These are phyloP conservation scores for Eremothecium sinecaudum DNA, from an alignment of 1,139 yeast genomes.

Conservation along the genomic window DNA sequence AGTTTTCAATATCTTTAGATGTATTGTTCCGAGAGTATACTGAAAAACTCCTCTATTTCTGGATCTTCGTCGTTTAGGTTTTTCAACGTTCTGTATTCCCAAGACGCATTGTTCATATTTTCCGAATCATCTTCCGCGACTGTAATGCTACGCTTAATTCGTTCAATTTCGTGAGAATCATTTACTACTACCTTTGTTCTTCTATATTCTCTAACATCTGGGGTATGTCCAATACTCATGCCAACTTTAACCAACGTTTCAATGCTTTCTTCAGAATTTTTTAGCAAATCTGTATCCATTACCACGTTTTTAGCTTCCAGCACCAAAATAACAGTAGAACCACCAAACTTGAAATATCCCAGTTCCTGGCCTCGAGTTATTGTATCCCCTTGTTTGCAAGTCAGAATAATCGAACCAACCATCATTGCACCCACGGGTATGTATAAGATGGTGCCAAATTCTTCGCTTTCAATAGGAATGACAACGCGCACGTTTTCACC, in stretches of 20 bases:
- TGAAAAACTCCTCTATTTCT: conserved; percentile 3
- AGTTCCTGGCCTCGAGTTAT: conserved; percentile 70
- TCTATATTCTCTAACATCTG: conserved; percentile 40
- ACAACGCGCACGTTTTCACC: conserved; percentile 82
- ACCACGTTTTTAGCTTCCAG: conserved; percentile 36
- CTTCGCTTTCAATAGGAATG: conserved; percentile 62
- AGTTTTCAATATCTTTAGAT: no score
- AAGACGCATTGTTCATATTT: conserved; percentile 23
- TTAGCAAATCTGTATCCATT: conserved; percentile 66
- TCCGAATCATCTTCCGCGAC: conserved; percentile 27
- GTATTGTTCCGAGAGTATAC: conserved; percentile 3
- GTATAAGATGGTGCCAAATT: conserved; percentile 69
- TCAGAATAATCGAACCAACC: conserved; percentile 85
- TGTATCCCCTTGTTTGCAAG: conserved; percentile 51
- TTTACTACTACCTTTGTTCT: conserved; percentile 42
- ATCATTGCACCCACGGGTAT: conserved; percentile 96
- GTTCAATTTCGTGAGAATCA: conserved; percentile 43
- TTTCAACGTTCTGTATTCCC: conserved; percentile 30
- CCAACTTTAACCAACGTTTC: conserved; percentile 87
- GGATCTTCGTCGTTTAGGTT: conserved; percentile 3
- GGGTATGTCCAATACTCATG: conserved; percentile 78
- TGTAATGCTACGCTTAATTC: conserved; percentile 53
- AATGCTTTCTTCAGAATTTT: conserved; percentile 57
- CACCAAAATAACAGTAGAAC: conserved; percentile 69
- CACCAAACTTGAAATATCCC: conserved; percentile 94